These are phyloP conservation scores for Kickxella alabastrina DNA, from an alignment of 192 early-diverging fungal genomes.

Conservation along the genomic window DNA sequence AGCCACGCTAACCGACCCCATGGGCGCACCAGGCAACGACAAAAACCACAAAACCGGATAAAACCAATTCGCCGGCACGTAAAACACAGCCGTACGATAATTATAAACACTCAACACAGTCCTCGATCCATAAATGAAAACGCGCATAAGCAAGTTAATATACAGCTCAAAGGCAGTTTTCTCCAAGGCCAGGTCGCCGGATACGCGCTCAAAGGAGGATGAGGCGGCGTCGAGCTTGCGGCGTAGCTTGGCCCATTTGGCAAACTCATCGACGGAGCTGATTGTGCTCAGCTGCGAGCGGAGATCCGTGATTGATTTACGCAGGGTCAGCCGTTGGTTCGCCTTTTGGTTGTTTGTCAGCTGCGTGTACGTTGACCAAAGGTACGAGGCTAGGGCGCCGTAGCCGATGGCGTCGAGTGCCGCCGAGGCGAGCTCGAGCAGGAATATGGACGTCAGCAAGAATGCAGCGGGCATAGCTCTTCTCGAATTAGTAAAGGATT, in stretches of 20 bases:
- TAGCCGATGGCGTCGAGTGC: constrained; percentile 55
- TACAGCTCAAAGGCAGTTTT: constrained; percentile 77
- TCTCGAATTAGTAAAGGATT: no score
- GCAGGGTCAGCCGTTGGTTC: constrained; percentile 56
- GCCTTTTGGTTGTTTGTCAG: constrained; percentile 36
- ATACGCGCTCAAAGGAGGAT: constrained; percentile 62
- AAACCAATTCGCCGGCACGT: constrained; percentile 72
- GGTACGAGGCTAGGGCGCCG: constrained; percentile 41
- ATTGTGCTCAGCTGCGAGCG: constrained; percentile 63
- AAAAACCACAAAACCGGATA: constrained; percentile 66
- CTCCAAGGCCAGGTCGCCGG: constrained; percentile 59
- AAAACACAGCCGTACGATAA: constrained; percentile 68
- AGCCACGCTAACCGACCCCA: constrained; percentile 70
- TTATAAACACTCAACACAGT: constrained; percentile 64
- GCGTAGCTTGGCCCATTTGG: constrained; percentile 85
- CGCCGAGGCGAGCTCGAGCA: constrained; percentile 63
- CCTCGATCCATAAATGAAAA: constrained; percentile 59
- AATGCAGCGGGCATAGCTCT: constrained; percentile 35
- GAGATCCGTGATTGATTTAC: constrained; percentile 58
- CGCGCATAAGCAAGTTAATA: constrained; percentile 65
- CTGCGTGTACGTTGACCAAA: constrained; percentile 38
- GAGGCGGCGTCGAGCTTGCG: constrained; percentile 71
- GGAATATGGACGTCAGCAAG: constrained; percentile 55
- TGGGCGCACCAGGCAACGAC: constrained; percentile 70
- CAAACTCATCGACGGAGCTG: constrained; percentile 85